Evolutionary conservation across 148 eudicot genomes (phyloP).

Genomic region (Tetragonia tetragonoides): DNA sequence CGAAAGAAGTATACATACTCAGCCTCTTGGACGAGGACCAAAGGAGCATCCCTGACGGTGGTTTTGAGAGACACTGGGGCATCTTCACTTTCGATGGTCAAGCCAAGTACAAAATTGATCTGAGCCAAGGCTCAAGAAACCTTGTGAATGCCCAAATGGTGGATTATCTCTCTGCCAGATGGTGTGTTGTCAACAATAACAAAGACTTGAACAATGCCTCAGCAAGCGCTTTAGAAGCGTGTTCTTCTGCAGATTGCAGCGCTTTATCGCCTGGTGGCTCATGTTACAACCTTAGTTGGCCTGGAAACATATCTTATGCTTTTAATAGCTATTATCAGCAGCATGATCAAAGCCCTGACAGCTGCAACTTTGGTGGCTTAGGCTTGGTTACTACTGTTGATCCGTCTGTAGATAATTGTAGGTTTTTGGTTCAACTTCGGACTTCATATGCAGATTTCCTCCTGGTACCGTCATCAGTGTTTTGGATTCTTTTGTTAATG

Average conservation of each 20-base stretch:
- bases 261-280: constrained; percentile 69
- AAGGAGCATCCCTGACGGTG: constrained; percentile 49
- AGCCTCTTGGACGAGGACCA: constrained; percentile 82
- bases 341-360: constrained; percentile 67
- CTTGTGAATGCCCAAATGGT: constrained; percentile 70
- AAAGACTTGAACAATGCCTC: constrained; percentile 59
- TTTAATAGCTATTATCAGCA: constrained; percentile 83
- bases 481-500: constrained; percentile 30
- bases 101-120: constrained; percentile 65
- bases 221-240: constrained; percentile 51
- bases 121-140: constrained; percentile 47
- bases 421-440: constrained; percentile 57
- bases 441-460: constrained; percentile 39
- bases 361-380: constrained; percentile 81
- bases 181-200: constrained; percentile 87
- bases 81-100: constrained; percentile 93
- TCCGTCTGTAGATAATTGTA: constrained; percentile 70
- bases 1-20: constrained; percentile 56
- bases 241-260: constrained; percentile 68
- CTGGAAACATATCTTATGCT: constrained; percentile 79
- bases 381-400: constrained; percentile 86
- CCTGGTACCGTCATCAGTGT: constrained; percentile 16
- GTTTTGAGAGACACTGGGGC: constrained; percentile 86
- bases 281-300: constrained; percentile 76
- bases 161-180: constrained; percentile 62